A percentile compares a stretch with the other conserved stretches of the same genome.
phyloP scores from a whole-genome alignment of 2,329 filamentous ascomycete genomes.

The Bipolaris sorokiniana region DNA sequence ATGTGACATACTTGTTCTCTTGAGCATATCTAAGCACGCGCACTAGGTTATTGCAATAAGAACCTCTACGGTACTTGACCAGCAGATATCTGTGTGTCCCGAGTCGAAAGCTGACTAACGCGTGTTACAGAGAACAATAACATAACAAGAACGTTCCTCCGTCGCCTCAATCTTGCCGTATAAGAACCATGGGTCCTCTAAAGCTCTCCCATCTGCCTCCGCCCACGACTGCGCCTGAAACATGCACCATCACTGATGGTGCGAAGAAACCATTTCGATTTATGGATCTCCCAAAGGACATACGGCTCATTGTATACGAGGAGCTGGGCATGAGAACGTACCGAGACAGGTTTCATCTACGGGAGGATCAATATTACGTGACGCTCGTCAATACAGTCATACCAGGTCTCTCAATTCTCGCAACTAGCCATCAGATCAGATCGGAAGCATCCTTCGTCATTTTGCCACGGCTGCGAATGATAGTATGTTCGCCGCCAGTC shows the following conservation, averaged over 20 bases:
- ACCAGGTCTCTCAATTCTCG: conserved; percentile 8
- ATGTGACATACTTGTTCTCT: too few species aligned
- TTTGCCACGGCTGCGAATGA: not conserved
- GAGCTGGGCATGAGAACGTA: not conserved
- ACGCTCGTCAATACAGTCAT: conserved; percentile 8
- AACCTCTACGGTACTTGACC: too few species aligned
- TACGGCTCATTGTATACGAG: conserved; percentile 25
- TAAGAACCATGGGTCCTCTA: not conserved
- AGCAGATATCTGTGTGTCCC: too few species aligned
- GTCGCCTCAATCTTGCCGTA: not conserved
- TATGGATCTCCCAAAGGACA: conserved; percentile 21
- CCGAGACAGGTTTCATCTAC: not conserved
- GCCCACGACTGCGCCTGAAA: not conserved
- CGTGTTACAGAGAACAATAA: not conserved
- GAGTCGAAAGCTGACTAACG: not conserved
- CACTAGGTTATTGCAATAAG: too few species aligned
- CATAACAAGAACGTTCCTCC: not conserved
- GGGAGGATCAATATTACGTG: not conserved
- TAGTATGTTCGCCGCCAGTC: not conserved
- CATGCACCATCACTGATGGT: not conserved
- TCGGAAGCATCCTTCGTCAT: conserved; percentile 10
- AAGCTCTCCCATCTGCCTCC: not conserved
- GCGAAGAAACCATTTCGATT: conserved; percentile 25
- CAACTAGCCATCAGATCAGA: conserved; percentile 3
- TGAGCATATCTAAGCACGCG: too few species aligned